Percentiles rank a stretch among this genome's conserved stretches.
These are phyloP conservation scores for Tolypocladium tropicale DNA, from an alignment of 2,329 filamentous ascomycete genomes.

Conservation along the genomic window DNA sequence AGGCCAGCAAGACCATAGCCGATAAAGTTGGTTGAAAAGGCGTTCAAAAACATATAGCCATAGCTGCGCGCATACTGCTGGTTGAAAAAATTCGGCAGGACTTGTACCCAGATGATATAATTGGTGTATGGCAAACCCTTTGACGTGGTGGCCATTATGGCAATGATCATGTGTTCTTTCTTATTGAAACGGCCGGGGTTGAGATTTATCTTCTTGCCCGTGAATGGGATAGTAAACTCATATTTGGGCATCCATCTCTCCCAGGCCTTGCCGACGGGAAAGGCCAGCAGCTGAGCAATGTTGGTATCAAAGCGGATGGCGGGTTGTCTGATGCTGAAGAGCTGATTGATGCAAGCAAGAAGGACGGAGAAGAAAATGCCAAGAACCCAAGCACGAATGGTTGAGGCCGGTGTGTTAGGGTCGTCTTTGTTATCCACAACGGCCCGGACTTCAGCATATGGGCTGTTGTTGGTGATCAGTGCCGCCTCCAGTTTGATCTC, in stretches of 20 bases:
- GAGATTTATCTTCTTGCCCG: slow-evolving; percentile 20
- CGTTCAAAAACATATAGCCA: slow-evolving; percentile 39
- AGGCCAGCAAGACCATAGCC: slow-evolving; percentile 45
- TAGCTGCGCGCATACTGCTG: slow-evolving; percentile 36
- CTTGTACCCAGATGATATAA: slow-evolving; percentile 39
- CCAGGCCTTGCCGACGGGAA: slow-evolving; percentile 34
- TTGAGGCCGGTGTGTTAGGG: slow-evolving; percentile 34
- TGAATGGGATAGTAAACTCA: slow-evolving; percentile 29
- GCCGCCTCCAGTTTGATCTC: slow-evolving; percentile 43
- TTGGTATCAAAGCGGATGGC: slow-evolving; percentile 37
- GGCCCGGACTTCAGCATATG: slow-evolving; percentile 44
- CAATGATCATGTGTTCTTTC: slow-evolving; percentile 48
- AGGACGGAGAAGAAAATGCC: slow-evolving; percentile 35
- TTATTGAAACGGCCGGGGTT: slow-evolving; percentile 43
- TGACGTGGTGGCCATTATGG: slow-evolving; percentile 45
- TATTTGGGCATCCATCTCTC: slow-evolving; percentile 29
- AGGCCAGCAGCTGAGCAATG: slow-evolving; percentile 43
- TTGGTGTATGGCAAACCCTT: slow-evolving; percentile 36
- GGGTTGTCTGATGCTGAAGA: slow-evolving; percentile 45
- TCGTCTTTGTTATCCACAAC: slow-evolving; percentile 46
- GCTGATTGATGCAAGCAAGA: slow-evolving; percentile 40
- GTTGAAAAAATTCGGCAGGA: slow-evolving; percentile 38
- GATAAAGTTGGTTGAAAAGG: slow-evolving; percentile 41
- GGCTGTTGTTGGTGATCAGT: slow-evolving; percentile 41
- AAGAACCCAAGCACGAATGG: slow-evolving; percentile 41